phyloP scores from a whole-genome alignment of 352 stramenopile species.

The Globisporangium nodosum region DNA sequence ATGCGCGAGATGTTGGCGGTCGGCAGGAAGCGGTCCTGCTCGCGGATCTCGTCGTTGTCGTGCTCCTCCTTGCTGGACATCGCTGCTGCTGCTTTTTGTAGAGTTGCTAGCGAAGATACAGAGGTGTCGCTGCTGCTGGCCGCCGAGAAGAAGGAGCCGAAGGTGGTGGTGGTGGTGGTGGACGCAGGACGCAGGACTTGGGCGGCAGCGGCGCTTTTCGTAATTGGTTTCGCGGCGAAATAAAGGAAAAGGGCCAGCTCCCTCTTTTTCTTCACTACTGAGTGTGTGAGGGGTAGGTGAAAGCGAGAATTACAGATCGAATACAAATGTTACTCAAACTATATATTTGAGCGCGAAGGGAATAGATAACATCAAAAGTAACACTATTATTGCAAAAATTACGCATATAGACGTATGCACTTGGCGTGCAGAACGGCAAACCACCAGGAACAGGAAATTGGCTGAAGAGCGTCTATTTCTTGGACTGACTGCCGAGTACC shows the following conservation, averaged over 20 bases:
- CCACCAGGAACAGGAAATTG: too few species aligned
- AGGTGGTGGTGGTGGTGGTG: too few species aligned
- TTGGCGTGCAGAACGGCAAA: too few species aligned
- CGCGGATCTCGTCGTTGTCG: conserved; percentile 88
- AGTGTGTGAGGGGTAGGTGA: background rate
- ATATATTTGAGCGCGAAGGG: background rate
- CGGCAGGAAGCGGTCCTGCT: conserved; percentile 97
- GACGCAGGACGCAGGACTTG: too few species aligned
- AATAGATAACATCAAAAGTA: too few species aligned
- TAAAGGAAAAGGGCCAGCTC: background rate
- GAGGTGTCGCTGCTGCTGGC: background rate
- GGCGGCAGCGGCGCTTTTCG: background rate
- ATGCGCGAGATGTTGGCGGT: conserved; percentile 99
- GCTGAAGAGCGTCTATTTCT: background rate
- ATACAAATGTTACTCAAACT: background rate
- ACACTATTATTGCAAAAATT: too few species aligned
- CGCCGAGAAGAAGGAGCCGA: background rate
- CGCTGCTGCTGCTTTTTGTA: conserved; percentile 6
- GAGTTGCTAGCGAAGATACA: background rate
- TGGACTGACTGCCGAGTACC: background rate
- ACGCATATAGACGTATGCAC: too few species aligned
- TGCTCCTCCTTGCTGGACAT: conserved; percentile 84
- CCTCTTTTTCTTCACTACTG: background rate
- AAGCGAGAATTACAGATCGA: background rate
- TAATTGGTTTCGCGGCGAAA: background rate